Conservation (phyloP, 768 basidiomycete species). For the Termitomyces sp. region DNA sequence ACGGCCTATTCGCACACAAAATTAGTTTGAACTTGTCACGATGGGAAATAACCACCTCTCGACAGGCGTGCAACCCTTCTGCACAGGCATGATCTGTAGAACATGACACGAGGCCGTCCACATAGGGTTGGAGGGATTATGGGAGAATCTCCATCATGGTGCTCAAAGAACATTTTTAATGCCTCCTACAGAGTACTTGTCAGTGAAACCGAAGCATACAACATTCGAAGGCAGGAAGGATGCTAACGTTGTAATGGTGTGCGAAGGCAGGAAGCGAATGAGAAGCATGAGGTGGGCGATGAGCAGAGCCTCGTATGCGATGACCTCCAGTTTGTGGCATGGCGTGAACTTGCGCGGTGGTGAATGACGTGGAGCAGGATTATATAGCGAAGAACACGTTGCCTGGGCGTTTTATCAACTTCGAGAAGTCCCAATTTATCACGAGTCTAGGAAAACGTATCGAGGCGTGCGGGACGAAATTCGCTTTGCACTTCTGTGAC, state of each 20-base stretch:
- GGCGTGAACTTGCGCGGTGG: neutral
- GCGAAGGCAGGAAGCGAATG: neutral
- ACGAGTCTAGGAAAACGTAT: no score
- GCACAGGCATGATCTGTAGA: conserved; percentile 20
- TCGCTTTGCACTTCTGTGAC: no score
- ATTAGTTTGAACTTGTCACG: neutral
- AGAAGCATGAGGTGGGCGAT: no score
- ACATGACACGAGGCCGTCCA: conserved; percentile 3
- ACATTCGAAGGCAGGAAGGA: neutral
- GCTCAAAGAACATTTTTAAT: conserved; percentile 14
- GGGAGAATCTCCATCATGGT: conserved; percentile 13
- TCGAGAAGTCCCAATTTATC: no score
- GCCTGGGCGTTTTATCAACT: no score
- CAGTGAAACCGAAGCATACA: neutral
- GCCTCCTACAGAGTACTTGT: neutral
- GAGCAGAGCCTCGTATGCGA: neutral
- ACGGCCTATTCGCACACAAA: no score
- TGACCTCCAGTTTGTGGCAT: neutral
- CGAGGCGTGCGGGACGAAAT: no score
- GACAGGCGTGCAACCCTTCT: conserved; percentile 18
- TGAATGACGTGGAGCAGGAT: neutral
- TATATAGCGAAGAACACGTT: neutral
- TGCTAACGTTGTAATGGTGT: neutral
- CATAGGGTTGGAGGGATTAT: conserved; percentile 3
- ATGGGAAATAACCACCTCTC: conserved; percentile 11